Base-by-base conservation (phyloP, 202 grass and related monocot genomes). In the Setaria italica region DNA sequence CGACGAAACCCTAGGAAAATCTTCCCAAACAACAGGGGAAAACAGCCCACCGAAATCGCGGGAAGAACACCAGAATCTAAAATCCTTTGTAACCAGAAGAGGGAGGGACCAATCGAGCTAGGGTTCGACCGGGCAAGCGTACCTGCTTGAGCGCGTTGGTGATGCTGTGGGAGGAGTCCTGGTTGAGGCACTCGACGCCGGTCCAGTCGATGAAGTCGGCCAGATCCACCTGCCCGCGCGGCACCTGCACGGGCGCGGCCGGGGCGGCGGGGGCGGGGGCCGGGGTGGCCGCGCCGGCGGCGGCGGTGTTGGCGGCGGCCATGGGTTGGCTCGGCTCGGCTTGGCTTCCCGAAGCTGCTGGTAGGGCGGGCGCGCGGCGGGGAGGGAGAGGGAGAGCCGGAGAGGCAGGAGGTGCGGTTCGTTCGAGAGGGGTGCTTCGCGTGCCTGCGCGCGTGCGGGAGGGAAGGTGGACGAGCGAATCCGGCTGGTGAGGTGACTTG, bases 121-220 rank as follows among this genome's bases (percentile, higher is more conserved):
- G 55, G 50, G 74, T 29, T 81, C 7, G 66, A 9, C 4, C 39
- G 7, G 20, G 74, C 13, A 29, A 2, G 51, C 8, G 21, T 74
- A 94, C 94, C 97, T 94, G 94, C 86, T 99, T 97, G 82, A 97
- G 84, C 5, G 94, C 88, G 88, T 97, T 94, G 80, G 78, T 55
- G 74, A 97, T 71, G 30, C 71, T 76, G 78, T 99, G 91, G 70
- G 85, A 85, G 8, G 92, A 70, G 77, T 82, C 88, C 90, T 99
- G 97, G 81, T 99, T 99, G 85, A 99, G 97, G 85, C 97, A 99
- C 78, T 99, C 97, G 35, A 99, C 92, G 90, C 94, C 85, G 82
- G 80, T 99, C 97, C 97, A 99, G 76, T 99, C 97, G 77, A 99
- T 88, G 79, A 99, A 94, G 84, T 99, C 94, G 84, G 94, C 90